Percentiles rank a stretch among this genome's conserved stretches.
Evolutionary conservation across 2,329 filamentous ascomycete species (phyloP).

Genomic region (Beauveria sp.): DNA sequence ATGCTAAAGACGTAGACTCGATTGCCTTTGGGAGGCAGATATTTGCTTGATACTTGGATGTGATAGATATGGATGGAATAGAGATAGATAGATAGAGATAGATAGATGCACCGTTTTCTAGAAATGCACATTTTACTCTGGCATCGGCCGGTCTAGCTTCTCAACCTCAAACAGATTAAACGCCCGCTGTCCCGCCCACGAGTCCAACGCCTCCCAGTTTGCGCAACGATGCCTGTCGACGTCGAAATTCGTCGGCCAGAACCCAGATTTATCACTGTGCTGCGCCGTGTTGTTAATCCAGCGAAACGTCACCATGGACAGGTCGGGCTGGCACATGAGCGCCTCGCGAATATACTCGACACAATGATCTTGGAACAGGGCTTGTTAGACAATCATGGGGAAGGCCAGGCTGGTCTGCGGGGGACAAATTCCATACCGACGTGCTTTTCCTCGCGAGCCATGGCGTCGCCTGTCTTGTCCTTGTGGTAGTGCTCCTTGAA

Average conservation of each 20-base stretch:
- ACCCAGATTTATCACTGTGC: neutral
- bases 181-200: neutral
- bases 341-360: slow-evolving; percentile 5
- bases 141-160: neutral
- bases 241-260: slow-evolving; percentile 2
- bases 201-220: slow-evolving; percentile 5
- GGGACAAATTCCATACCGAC: neutral
- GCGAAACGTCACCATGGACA: slow-evolving; percentile 5
- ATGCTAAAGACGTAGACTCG: neutral
- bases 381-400: too few relatives aligned
- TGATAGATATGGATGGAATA: too few relatives aligned
- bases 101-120: too few relatives aligned
- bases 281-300: slow-evolving; percentile 9
- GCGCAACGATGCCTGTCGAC: neutral
- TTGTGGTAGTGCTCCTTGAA: slow-evolving; percentile 1
- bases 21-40: too few relatives aligned
- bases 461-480: neutral
- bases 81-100: too few relatives aligned
- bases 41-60: too few relatives aligned
- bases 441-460: neutral
- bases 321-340: slow-evolving; percentile 7
- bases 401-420: too few relatives aligned
- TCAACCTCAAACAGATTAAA: slow-evolving; percentile 1
- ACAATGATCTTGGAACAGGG: neutral
- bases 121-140: neutral